Conservation (phyloP, 495 filamentous ascomycete genomes). For the Penicillium ucsense region DNA sequence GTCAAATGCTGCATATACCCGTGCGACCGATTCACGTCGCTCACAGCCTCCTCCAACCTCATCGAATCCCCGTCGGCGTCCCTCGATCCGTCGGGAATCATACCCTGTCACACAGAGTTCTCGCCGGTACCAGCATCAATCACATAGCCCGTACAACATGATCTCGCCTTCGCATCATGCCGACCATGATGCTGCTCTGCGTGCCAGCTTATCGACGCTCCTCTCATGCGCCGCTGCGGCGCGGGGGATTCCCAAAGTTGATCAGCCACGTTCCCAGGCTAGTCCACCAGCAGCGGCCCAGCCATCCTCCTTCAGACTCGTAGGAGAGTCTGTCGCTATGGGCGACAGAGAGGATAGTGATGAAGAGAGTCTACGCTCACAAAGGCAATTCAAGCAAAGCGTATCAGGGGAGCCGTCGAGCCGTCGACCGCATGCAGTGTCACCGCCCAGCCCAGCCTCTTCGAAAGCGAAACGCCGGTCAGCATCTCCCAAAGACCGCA, state of each 20-base stretch:
- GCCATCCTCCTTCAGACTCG: conserved; percentile 44
- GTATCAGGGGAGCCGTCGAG: conserved; percentile 14
- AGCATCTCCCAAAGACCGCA: conserved; percentile 43
- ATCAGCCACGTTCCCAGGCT: conserved; percentile 21
- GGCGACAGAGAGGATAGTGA: conserved; percentile 26
- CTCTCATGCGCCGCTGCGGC: conserved; percentile 87
- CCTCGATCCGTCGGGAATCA: conserved; percentile 28
- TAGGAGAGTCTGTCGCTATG: conserved; percentile 68
- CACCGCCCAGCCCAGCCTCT: conserved; percentile 14
- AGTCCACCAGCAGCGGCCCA: conserved; percentile 14
- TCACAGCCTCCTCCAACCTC: conserved; percentile 24
- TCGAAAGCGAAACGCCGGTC: conserved; percentile 43
- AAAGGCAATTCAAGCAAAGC: conserved; percentile 11
- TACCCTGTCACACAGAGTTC: conserved; percentile 21
- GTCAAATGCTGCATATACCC: conserved; percentile 39
- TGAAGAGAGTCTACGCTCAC: conserved; percentile 10
- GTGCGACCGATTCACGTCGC: conserved; percentile 34
- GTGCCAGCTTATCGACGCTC: conserved; percentile 88
- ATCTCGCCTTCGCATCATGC: conserved; percentile 69
- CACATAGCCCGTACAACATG: conserved; percentile 47
- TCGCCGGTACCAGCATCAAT: conserved; percentile 19
- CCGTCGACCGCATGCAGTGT: conserved; percentile 7
- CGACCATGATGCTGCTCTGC: conserved; percentile 86
- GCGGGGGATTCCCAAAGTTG: conserved; percentile 63
- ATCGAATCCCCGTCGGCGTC: conserved; percentile 31